phyloP scores from a whole-genome alignment of 2,329 filamentous ascomycete species.

The Botryosphaeria agaves region DNA sequence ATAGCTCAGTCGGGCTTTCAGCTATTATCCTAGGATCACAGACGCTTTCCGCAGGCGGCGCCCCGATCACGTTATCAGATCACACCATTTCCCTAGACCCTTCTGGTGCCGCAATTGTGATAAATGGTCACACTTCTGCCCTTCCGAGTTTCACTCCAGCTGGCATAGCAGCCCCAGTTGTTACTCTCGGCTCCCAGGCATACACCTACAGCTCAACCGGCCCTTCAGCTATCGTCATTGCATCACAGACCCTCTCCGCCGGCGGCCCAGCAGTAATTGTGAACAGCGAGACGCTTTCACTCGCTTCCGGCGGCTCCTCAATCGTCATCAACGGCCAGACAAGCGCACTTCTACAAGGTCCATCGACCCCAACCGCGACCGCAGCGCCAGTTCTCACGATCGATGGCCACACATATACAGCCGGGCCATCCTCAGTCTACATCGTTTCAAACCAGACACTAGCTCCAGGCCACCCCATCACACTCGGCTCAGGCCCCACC shows the following conservation, averaged over 20 bases:
- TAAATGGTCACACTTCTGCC: neutral
- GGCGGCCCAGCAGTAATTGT: neutral
- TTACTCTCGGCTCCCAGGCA: neutral
- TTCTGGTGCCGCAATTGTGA: no score
- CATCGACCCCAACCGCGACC: neutral
- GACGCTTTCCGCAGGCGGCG: neutral
- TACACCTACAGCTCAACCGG: neutral
- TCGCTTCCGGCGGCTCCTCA: neutral
- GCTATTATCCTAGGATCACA: no score
- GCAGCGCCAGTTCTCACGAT: conserved; percentile 11
- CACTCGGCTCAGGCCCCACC: neutral
- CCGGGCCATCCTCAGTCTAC: no score
- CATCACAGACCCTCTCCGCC: neutral
- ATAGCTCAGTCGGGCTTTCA: no score
- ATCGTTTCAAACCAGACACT: neutral
- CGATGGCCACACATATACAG: conserved; percentile 12
- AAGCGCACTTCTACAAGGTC: conserved; percentile 1
- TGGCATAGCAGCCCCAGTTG: no score
- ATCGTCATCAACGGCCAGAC: conserved; percentile 2
- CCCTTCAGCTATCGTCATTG: neutral
- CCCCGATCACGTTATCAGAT: neutral
- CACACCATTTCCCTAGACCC: no score
- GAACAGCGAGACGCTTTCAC: neutral
- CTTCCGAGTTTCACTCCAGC: neutral
- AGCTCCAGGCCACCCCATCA: neutral